These are phyloP conservation scores for Ambrosia trifida DNA, from an alignment of 129 eudicot genomes.

Conservation along the genomic window DNA sequence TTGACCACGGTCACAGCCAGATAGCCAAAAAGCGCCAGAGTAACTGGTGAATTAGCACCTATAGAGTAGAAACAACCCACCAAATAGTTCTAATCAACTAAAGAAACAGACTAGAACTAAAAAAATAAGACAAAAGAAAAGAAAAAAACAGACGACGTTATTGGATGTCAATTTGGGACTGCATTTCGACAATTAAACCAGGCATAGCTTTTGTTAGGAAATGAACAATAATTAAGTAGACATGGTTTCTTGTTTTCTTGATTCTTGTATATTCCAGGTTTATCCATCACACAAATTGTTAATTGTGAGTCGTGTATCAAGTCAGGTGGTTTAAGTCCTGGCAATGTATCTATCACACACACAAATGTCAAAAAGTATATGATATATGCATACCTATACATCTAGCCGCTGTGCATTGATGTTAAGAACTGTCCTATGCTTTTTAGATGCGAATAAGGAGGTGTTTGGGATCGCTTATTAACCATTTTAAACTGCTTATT, in stretches of 20 bases:
- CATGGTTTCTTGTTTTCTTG: background rate
- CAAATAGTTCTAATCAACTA: background rate
- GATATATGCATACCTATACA: background rate
- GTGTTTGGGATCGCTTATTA: slow-evolving; percentile 4
- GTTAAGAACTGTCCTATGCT: background rate
- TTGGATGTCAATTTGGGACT: background rate
- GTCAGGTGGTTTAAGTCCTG: background rate
- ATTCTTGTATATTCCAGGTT: background rate
- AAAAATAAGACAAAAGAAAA: background rate
- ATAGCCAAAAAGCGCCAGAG: slow-evolving; percentile 49
- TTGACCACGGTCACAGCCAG: slow-evolving; percentile 48
- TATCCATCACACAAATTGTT: background rate
- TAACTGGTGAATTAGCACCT: slow-evolving; percentile 59
- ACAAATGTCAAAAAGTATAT: background rate
- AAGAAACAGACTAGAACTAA: background rate
- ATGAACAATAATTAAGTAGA: background rate
- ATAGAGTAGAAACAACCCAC: slow-evolving; percentile 7
- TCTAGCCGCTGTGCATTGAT: background rate
- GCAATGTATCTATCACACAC: background rate
- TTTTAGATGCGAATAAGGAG: background rate
- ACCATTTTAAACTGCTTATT: background rate
- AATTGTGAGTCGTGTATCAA: background rate
- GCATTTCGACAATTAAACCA: background rate
- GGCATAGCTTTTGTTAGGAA: background rate
- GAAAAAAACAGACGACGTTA: background rate